A percentile compares a stretch with the other conserved stretches of the same genome.
These are phyloP conservation scores for Aquilaria agallochum DNA, from an alignment of 441 rosid species.

Conservation along the genomic window DNA sequence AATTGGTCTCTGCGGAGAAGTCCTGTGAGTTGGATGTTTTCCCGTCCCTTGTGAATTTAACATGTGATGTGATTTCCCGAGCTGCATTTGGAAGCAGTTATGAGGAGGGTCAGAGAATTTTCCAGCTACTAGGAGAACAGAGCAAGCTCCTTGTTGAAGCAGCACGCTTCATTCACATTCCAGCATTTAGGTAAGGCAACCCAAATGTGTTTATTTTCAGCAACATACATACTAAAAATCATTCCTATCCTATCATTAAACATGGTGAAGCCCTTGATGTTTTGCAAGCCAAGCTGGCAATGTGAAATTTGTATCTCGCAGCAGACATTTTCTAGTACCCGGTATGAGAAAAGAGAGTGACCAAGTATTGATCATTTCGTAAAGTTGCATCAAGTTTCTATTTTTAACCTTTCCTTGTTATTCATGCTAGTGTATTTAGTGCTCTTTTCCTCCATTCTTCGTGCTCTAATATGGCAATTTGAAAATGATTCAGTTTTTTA, in stretches of 20 bases:
- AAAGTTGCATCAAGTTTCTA: too few relatives aligned
- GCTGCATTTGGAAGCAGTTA: conserved; percentile 44
- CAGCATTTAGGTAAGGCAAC: conserved; percentile 35
- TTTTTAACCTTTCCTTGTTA: neutral
- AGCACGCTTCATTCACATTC: conserved; percentile 18
- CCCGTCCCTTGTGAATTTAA: conserved; percentile 26
- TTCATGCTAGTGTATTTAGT: neutral
- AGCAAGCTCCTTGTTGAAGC: conserved; percentile 14
- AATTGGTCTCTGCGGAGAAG: conserved; percentile 9
- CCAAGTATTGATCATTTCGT: too few relatives aligned
- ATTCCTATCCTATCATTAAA: too few relatives aligned
- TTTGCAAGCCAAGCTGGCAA: too few relatives aligned
- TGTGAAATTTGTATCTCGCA: too few relatives aligned
- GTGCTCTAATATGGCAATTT: neutral
- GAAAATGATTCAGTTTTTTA: conserved; percentile 20
- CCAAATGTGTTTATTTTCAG: neutral
- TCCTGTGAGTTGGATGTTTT: conserved; percentile 28
- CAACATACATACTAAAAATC: neutral
- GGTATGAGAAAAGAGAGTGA: too few relatives aligned
- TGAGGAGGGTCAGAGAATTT: conserved; percentile 44
- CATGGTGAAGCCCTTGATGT: too few relatives aligned
- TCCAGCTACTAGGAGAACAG: conserved; percentile 30
- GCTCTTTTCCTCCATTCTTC: too few relatives aligned
- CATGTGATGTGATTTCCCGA: conserved; percentile 38
- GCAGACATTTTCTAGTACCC: neutral